A percentile compares a stretch with the other conserved stretches of the same genome.
Conservation (phyloP, 139 green algal genomes). For the Chlorella sp. region DNA sequence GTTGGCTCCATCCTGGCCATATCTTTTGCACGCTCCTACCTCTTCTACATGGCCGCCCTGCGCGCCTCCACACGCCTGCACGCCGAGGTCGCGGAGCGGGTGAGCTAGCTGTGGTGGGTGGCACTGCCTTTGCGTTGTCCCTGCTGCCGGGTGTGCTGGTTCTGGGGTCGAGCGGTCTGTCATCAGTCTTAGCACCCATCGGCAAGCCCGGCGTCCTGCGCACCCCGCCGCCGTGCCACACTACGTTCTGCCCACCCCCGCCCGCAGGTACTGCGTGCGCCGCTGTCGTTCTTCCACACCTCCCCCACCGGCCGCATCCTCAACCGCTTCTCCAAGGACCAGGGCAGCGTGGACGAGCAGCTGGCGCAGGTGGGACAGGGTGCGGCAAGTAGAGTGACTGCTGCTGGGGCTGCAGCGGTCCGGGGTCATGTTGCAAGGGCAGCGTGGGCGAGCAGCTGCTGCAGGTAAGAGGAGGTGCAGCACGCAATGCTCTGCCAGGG, state of each 20-base stretch:
- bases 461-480: no score
- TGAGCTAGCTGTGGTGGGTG: background rate
- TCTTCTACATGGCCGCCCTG: slow-evolving; percentile 73
- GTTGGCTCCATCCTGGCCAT: slow-evolving; percentile 55
- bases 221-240: no score
- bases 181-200: no score
- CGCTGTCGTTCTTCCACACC: slow-evolving; percentile 95
- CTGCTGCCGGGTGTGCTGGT: background rate
- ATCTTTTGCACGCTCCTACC: slow-evolving; percentile 43
- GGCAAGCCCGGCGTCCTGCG: no score
- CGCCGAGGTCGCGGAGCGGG: slow-evolving; percentile 51
- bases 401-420: no score
- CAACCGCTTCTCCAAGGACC: slow-evolving; percentile 87
- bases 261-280: slow-evolving; percentile 71
- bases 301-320: slow-evolving; percentile 90
- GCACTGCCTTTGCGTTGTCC: no score
- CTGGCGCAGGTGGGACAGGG: slow-evolving; percentile 63
- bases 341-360: slow-evolving; percentile 74
- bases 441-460: no score
- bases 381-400: no score
- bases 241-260: background rate
- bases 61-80: slow-evolving; percentile 64
- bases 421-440: no score
- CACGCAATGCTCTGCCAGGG: no score
- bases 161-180: background rate